phyloP scores from a whole-genome alignment of 2,329 filamentous ascomycete species.

The Aspergillus sp. region DNA sequence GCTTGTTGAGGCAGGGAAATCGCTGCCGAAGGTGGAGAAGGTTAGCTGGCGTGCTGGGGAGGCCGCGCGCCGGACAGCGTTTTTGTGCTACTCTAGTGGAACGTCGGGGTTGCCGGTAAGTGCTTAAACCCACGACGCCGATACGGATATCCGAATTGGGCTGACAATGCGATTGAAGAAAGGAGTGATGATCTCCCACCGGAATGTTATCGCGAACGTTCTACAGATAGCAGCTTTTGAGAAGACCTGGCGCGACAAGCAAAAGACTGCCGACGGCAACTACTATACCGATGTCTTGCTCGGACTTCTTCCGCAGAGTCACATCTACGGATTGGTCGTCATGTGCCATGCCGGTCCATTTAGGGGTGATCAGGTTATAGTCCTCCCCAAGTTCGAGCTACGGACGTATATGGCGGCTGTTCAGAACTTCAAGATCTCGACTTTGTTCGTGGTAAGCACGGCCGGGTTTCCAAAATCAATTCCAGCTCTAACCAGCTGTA shows the following conservation, averaged over 20 bases:
- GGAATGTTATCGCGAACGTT: slow-evolving; percentile 75
- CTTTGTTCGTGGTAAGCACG: slow-evolving; percentile 62
- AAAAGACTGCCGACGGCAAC: slow-evolving; percentile 38
- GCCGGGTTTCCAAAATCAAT: neutral
- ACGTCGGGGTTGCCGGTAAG: slow-evolving; percentile 74
- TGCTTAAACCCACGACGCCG: neutral
- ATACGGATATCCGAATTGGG: neutral
- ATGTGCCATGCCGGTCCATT: slow-evolving; percentile 66
- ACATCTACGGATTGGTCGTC: slow-evolving; percentile 77
- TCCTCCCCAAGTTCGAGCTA: slow-evolving; percentile 73
- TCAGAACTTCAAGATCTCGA: slow-evolving; percentile 66
- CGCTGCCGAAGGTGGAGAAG: slow-evolving; percentile 39
- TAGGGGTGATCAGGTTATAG: slow-evolving; percentile 70
- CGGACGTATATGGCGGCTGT: slow-evolving; percentile 63
- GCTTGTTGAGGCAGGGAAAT: slow-evolving; percentile 60
- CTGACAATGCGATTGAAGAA: slow-evolving; percentile 52
- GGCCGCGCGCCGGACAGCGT: slow-evolving; percentile 63
- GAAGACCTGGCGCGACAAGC: slow-evolving; percentile 28
- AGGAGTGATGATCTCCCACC: slow-evolving; percentile 80
- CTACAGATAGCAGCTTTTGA: slow-evolving; percentile 62
- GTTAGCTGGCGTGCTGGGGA: slow-evolving; percentile 44
- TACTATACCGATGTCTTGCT: slow-evolving; percentile 58
- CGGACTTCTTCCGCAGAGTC: slow-evolving; percentile 75
- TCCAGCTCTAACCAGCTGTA: slow-evolving; percentile 23
- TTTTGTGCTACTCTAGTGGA: slow-evolving; percentile 77